Evolutionary conservation across 176 grass and related monocot genomes (phyloP).

Genomic region (Aechmea fasciata): DNA sequence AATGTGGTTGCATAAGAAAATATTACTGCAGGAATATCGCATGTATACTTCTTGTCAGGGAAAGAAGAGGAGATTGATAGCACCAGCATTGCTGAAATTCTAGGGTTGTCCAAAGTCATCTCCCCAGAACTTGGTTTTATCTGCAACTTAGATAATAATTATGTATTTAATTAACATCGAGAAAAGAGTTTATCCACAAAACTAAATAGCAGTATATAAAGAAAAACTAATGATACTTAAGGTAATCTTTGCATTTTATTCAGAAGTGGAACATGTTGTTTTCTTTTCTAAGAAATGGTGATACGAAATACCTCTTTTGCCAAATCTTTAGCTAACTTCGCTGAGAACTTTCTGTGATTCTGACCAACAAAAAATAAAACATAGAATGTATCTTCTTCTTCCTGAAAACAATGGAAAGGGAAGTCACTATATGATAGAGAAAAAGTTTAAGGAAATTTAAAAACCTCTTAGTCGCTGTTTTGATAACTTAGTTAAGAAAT

Average conservation of each 20-base stretch:
- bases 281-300: not conserved
- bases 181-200: too few species aligned
- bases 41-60: slow-evolving; percentile 34
- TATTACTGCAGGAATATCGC: slow-evolving; percentile 50
- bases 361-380: slow-evolving; percentile 71
- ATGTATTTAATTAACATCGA: not conserved
- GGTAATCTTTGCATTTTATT: not conserved
- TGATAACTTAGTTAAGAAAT: not conserved
- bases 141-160: slow-evolving; percentile 25
- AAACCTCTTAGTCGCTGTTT: not conserved
- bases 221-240: not conserved
- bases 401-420: slow-evolving; percentile 25
- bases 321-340: slow-evolving; percentile 66
- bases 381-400: slow-evolving; percentile 75
- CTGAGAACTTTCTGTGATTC: slow-evolving; percentile 57
- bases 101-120: slow-evolving; percentile 57
- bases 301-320: slow-evolving; percentile 63
- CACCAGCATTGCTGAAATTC: slow-evolving; percentile 51
- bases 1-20: slow-evolving; percentile 64
- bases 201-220: not conserved
- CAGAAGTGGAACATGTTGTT: not conserved
- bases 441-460: not conserved
- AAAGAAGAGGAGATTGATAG: slow-evolving; percentile 56
- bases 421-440: not conserved
- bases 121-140: slow-evolving; percentile 50